A percentile compares a stretch with the other conserved stretches of the same genome.
Evolutionary conservation across 306 rosid genomes (phyloP).

Genomic region (Sindora glabra): DNA sequence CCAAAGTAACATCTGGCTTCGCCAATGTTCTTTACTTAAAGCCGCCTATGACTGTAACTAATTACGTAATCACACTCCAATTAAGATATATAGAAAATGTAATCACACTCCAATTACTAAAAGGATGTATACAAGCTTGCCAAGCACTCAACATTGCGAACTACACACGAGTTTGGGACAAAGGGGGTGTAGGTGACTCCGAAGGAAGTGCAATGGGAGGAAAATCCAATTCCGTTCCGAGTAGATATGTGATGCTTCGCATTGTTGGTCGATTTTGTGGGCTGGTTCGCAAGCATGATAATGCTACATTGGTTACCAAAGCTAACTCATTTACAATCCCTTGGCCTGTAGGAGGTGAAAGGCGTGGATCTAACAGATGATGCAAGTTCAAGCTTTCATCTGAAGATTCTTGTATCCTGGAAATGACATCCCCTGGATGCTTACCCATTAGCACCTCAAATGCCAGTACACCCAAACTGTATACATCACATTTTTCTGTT

Average conservation of each 20-base stretch:
- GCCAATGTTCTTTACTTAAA: no score
- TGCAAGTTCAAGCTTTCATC: slow-evolving; percentile 4
- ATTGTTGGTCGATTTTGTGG: slow-evolving; percentile 29
- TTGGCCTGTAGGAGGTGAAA: background rate
- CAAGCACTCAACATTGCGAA: no score
- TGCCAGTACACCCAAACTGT: slow-evolving; percentile 29
- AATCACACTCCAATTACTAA: no score
- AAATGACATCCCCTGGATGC: slow-evolving; percentile 32
- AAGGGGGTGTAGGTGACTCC: no score
- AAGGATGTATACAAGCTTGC: no score
- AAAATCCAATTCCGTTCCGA: slow-evolving; percentile 1
- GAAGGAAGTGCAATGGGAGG: no score
- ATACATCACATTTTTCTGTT: slow-evolving; percentile 31
- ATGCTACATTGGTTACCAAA: background rate
- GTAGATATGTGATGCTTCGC: slow-evolving; percentile 7
- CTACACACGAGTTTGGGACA: no score
- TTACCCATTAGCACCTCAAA: slow-evolving; percentile 21
- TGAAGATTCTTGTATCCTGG: slow-evolving; percentile 9
- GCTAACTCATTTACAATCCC: slow-evolving; percentile 4
- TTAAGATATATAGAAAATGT: no score
- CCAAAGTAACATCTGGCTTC: no score
- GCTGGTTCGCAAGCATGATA: slow-evolving; percentile 11
- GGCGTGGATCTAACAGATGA: slow-evolving; percentile 20
- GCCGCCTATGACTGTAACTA: no score
- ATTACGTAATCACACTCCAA: no score